Evolutionary conservation across 495 filamentous ascomycete species (phyloP), one percentile per base, ranked within the genome.

Genomic region (Penicillium cataractarum): DNA sequence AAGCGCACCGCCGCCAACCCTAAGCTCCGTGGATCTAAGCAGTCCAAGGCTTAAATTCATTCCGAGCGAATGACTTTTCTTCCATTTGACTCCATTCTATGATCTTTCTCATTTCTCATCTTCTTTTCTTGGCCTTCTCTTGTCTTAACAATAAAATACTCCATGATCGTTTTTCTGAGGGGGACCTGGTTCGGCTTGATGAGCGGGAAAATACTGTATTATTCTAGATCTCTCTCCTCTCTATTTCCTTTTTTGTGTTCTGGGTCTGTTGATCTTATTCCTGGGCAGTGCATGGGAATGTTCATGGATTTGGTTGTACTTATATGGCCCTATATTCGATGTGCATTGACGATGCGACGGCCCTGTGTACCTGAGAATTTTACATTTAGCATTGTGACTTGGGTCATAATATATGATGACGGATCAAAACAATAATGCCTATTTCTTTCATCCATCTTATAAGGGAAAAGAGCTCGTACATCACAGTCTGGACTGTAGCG

Each of bases 1-100:
- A 95, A 96, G 83, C 84, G 85, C 56, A 76, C 85, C 53, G 82
- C 83, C 15, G 80, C 86, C 32, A 92, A 92, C 74, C 91, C 90
- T 19, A 93, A 92, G 79, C 83, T 90, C 33, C 76, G 79, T 27
- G 78, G 78, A 46, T 78, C 77, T 50, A 82, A 82, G 77, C 77
- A 80, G 68, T 72, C 78, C n/a, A 74, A 75, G 65, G 63, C 60
- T 51, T 69, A 70, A 60, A 60, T 48, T 12, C 6, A 8, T 17
- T 7, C 19, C 6, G 12, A 17, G 32, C 42, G 17, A 33, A 29
- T 54, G 35, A 42, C 4, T 44, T 17, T 26, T 19, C 5, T 31
- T 24, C 37, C 9, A 12, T 31, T 49, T 21, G 40, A 17, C 24
- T 21, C 24, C 1, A 51, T n/a, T 55, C 39, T 31, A 12, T 42